phyloP scores from a whole-genome alignment of 2,329 filamentous ascomycete species.

The Aspergillus transmontanensis region DNA sequence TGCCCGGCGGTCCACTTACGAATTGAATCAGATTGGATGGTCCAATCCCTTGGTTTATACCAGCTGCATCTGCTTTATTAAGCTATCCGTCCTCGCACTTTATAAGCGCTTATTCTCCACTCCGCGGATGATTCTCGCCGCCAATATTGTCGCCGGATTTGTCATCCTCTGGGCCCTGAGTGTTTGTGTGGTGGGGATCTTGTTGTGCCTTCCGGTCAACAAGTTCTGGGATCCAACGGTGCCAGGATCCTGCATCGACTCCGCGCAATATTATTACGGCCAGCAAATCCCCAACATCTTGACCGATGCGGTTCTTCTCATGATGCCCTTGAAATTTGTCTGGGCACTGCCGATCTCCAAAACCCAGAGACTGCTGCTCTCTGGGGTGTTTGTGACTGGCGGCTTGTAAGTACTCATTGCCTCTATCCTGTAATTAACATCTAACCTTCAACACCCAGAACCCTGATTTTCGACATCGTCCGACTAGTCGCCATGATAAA shows the following conservation, averaged over 20 bases:
- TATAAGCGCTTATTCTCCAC: conserved; percentile 32
- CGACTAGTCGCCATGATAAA: conserved; percentile 31
- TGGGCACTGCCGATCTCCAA: conserved; percentile 30
- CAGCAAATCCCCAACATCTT: conserved; percentile 35
- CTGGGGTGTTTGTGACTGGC: conserved; percentile 33
- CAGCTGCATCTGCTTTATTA: conserved; percentile 26
- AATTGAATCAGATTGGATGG: conserved; percentile 26
- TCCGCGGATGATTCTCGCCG: conserved; percentile 23
- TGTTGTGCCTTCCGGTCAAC: conserved; percentile 29
- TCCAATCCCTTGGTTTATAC: conserved; percentile 33
- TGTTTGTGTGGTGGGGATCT: conserved; percentile 22
- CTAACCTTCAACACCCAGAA: conserved; percentile 17
- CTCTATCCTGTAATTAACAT: accelerated
- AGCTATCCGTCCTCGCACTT: conserved; percentile 32
- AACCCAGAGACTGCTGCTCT: conserved; percentile 26
- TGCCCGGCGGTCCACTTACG: neutral
- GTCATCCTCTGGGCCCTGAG: conserved; percentile 27
- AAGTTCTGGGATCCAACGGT: conserved; percentile 30
- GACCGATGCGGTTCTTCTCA: conserved; percentile 29
- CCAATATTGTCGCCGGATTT: conserved; percentile 23
- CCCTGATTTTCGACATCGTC: conserved; percentile 30
- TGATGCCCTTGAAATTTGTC: conserved; percentile 31
- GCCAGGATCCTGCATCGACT: conserved; percentile 29
- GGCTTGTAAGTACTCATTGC: conserved; percentile 23
- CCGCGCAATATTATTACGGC: conserved; percentile 31